These are phyloP conservation scores for Metschnikowia gruessii DNA, from an alignment of 805 yeast species.

Conservation along the genomic window DNA sequence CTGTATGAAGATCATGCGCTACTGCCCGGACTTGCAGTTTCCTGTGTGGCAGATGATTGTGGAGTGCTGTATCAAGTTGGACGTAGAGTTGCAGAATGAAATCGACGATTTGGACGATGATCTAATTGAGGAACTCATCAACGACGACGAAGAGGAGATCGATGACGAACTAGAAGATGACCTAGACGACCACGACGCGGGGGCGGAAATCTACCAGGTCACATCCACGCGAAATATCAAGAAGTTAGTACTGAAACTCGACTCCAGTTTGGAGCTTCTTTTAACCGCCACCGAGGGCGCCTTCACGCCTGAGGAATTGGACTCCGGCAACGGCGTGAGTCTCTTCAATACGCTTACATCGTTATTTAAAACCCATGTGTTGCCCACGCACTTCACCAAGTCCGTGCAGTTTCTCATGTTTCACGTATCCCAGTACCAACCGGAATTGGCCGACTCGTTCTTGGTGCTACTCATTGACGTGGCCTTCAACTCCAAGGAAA, in stretches of 20 bases:
- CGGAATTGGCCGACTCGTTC: constrained; percentile 81
- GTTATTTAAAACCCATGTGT: constrained; percentile 73
- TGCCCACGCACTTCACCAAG: constrained; percentile 90
- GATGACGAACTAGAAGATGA: constrained; percentile 29
- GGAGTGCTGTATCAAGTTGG: constrained; percentile 79
- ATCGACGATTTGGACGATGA: constrained; percentile 79
- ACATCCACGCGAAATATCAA: constrained; percentile 45
- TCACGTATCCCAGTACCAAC: constrained; percentile 74
- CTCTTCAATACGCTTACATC: constrained; percentile 73
- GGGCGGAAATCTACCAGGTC: constrained; percentile 34
- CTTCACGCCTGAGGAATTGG: constrained; percentile 50
- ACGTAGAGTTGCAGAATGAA: constrained; percentile 88
- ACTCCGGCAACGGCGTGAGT: constrained; percentile 60
- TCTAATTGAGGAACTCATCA: constrained; percentile 50
- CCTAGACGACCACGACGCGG: constrained; percentile 25
- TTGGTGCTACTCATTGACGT: constrained; percentile 78
- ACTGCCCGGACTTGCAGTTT: constrained; percentile 73
- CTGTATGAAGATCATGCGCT: constrained; percentile 54
- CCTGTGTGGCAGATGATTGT: constrained; percentile 77
- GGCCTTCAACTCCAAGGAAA: constrained; percentile 68
- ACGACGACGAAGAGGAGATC: constrained; percentile 46
- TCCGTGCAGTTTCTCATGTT: constrained; percentile 84
- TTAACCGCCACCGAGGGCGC: constrained; percentile 48
- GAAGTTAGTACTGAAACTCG: constrained; percentile 66
- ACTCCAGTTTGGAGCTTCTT: constrained; percentile 59